phyloP scores from a whole-genome alignment of 2,329 filamentous ascomycete genomes.

The Fusarium piperis region DNA sequence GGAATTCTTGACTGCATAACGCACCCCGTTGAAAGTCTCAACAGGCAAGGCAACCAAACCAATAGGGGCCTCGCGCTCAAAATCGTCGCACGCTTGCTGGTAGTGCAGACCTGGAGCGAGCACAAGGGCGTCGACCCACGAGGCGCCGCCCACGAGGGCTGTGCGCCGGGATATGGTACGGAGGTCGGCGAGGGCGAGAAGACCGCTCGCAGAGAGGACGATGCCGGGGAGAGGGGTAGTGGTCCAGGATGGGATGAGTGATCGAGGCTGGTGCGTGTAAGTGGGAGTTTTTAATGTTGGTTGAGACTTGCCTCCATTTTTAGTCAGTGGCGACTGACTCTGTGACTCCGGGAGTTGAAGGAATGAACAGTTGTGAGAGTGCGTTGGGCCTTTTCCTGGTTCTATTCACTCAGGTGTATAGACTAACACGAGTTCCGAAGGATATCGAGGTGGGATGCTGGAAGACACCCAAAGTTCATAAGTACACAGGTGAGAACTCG shows the following conservation, averaged over 20 bases:
- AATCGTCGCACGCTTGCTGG: slow-evolving; percentile 64
- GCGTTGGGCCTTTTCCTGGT: neutral
- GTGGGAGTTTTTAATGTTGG: neutral
- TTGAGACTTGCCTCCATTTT: slow-evolving; percentile 23
- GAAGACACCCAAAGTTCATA: neutral
- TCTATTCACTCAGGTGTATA: neutral
- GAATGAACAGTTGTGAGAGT: too few species aligned
- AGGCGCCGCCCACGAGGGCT: slow-evolving; percentile 64
- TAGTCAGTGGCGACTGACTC: neutral
- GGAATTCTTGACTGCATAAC: slow-evolving; percentile 56
- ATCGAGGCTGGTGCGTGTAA: slow-evolving; percentile 22
- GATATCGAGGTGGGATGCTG: neutral
- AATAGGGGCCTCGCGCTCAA: slow-evolving; percentile 52
- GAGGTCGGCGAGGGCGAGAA: slow-evolving; percentile 69
- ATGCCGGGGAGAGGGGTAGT: slow-evolving; percentile 57
- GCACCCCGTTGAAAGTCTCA: slow-evolving; percentile 26
- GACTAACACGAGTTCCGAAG: neutral
- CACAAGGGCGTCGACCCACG: slow-evolving; percentile 65
- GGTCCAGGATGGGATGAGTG: slow-evolving; percentile 54
- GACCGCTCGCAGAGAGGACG: slow-evolving; percentile 60
- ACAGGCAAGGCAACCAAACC: slow-evolving; percentile 44
- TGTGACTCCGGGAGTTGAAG: neutral
- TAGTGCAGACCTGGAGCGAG: slow-evolving; percentile 70
- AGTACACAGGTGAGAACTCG: neutral
- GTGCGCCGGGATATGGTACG: slow-evolving; percentile 65